Conservation (phyloP, 805 yeast genomes). For the Candida berthetii region DNA sequence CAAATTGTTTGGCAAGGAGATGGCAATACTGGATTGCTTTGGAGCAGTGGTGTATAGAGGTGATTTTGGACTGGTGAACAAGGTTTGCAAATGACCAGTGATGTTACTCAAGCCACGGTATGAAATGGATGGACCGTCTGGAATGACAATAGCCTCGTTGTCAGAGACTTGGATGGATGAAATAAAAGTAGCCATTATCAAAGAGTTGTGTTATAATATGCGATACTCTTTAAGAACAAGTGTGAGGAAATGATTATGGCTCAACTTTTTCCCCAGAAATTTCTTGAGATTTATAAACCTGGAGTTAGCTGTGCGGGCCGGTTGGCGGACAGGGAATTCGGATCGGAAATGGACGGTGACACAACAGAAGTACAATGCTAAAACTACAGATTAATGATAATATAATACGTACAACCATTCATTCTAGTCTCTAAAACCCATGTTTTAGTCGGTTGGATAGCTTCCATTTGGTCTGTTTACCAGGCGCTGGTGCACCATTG, state of each 20-base stretch:
- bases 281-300: neutral
- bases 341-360: neutral
- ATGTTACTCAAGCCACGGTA: constrained; percentile 37
- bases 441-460: neutral
- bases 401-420: no score
- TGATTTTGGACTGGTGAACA: constrained; percentile 34
- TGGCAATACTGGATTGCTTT: constrained; percentile 45
- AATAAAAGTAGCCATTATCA: constrained; percentile 29
- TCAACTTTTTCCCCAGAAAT: neutral
- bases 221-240: no score
- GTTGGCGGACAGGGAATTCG: neutral
- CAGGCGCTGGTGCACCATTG: neutral
- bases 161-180: constrained; percentile 29
- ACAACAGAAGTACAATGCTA: neutral
- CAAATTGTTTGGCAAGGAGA: constrained; percentile 53
- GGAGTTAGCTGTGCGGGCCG: neutral
- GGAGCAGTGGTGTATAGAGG: constrained; percentile 29
- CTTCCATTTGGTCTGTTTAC: neutral
- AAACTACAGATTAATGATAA: no score
- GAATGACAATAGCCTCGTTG: constrained; percentile 37
- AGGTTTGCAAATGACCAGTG: constrained; percentile 42
- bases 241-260: no score
- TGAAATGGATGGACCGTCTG: constrained; percentile 39
- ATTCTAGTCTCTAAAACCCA: neutral
- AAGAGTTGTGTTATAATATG: no score